Evolutionary conservation across 1,284 basidiomycete species (phyloP), one percentile per base, ranked within the genome.

Genomic region (Kwoniella shivajii): DNA sequence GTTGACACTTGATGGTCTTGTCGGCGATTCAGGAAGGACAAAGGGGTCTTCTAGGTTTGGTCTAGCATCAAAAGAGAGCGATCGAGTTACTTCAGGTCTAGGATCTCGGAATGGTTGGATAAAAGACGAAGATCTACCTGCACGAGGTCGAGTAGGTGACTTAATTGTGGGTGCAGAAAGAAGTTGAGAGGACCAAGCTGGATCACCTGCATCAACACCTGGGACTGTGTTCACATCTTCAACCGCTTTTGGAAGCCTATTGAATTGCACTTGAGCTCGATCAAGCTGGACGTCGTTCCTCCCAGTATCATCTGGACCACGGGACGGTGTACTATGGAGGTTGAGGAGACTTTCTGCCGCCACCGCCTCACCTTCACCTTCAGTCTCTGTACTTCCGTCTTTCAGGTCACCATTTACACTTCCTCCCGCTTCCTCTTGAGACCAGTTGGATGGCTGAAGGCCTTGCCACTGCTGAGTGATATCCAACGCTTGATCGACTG

Each of bases 81-180:
- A 50, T 31, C 51, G 31, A 9, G 60, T 59, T 18, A 56, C 47
- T 37, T 59, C 61, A 9, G 61, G 57, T 45, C 61, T 50, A 26
- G 56, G 57, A 33, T 57, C 53, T 22, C 46, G 50, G 58, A 63
- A 63, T n/a, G 61, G 57, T 37, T 60, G 57, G 29, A 57, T 51
- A 22, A 53, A 50, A 6, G 60, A 59, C 29, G 43, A 39, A 7
- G 49, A 31, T 39, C 56, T 50, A 6, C 16, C 29, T 16, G 44
- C 38, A 10, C 50, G 49, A 39, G 45, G 24, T 44, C 56, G 24
- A 22, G 54, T 33, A 1, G 39, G 49, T 10, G 58, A 56, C n/a
- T 31, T 14, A 18, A 57, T 31, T 4, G 50, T 13, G 2, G 54
- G 55, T 6, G 59, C 50, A 10, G 55, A 54, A 5, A 56, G 37